Conservation (phyloP, 208 protist genomes). For the Trypanosoma congolense region DNA sequence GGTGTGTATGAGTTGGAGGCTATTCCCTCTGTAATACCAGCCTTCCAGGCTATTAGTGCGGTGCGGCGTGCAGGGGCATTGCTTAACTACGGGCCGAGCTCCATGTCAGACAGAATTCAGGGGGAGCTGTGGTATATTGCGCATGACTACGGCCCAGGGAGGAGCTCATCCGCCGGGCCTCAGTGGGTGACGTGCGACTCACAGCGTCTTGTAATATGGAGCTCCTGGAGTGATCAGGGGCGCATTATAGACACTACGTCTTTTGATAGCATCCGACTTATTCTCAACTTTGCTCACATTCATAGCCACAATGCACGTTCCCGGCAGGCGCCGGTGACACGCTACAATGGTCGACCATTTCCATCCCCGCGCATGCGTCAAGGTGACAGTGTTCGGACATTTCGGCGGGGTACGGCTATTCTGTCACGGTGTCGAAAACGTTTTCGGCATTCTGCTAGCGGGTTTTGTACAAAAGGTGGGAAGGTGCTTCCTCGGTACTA, state of each 20-base stretch:
- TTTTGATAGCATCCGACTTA: slow-evolving; percentile 41
- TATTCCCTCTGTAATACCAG: neutral
- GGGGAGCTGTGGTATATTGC: slow-evolving; percentile 54
- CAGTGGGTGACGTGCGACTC: slow-evolving; percentile 58
- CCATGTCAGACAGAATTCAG: slow-evolving; percentile 29
- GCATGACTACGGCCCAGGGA: slow-evolving; percentile 27
- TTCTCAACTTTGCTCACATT: slow-evolving; percentile 42
- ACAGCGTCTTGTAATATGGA: slow-evolving; percentile 36
- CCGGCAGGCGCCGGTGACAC: slow-evolving; percentile 2
- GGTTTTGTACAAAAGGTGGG: neutral
- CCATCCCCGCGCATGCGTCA: neutral
- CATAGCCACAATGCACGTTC: slow-evolving; percentile 22
- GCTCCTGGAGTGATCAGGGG: slow-evolving; percentile 28
- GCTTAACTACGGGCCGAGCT: neutral
- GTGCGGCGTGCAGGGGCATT: neutral
- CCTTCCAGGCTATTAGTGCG: neutral
- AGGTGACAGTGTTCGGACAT: neutral
- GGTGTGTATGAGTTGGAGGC: neutral
- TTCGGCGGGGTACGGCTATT: neutral
- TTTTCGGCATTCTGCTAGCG: neutral
- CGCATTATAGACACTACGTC: slow-evolving; percentile 32
- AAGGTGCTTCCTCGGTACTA: slow-evolving; percentile 26
- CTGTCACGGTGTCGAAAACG: neutral
- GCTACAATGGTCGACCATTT: neutral
- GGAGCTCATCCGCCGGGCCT: slow-evolving; percentile 5